phyloP scores from a whole-genome alignment of 306 rosid genomes.

The barrel medic (Medicago truncatula) region DNA sequence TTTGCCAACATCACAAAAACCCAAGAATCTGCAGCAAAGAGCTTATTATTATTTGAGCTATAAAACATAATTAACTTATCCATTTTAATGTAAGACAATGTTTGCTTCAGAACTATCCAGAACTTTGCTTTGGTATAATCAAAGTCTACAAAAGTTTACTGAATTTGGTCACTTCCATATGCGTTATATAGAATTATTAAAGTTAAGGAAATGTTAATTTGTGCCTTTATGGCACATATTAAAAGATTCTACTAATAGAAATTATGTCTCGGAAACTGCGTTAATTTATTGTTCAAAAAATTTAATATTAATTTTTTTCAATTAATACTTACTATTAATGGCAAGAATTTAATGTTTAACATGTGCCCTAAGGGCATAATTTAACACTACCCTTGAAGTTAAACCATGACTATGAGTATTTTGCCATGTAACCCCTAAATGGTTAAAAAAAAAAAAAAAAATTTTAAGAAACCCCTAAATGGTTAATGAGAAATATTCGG shows the following conservation, averaged over 20 bases:
- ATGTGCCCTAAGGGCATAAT: too few species aligned
- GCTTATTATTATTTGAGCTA: slow-evolving; percentile 2
- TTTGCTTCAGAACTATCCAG: slow-evolving; percentile 16
- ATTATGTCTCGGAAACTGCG: too few species aligned
- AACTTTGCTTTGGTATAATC: slow-evolving; percentile 36
- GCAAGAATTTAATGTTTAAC: too few species aligned
- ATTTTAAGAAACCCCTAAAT: too few species aligned
- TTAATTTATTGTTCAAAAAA: too few species aligned
- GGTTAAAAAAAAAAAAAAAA: too few species aligned
- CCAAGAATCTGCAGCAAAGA: slow-evolving; percentile 32
- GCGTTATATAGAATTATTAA: not conserved
- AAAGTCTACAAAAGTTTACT: slow-evolving; percentile 18
- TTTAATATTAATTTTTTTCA: too few species aligned
- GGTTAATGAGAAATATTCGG: not conserved
- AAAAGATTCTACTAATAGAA: too few species aligned
- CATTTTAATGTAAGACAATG: not conserved
- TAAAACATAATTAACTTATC: slow-evolving; percentile 41
- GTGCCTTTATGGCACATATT: too few species aligned
- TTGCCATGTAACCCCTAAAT: not conserved
- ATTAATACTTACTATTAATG: too few species aligned
- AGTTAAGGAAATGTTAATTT: too few species aligned
- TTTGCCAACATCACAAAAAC: slow-evolving; percentile 40
- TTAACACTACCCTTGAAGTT: too few species aligned
- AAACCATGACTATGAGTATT: slow-evolving; percentile 20
- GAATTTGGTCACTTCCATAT: slow-evolving; percentile 22